phyloP scores from a whole-genome alignment of 805 yeast genomes.

The Debaryomyces hansenii region DNA sequence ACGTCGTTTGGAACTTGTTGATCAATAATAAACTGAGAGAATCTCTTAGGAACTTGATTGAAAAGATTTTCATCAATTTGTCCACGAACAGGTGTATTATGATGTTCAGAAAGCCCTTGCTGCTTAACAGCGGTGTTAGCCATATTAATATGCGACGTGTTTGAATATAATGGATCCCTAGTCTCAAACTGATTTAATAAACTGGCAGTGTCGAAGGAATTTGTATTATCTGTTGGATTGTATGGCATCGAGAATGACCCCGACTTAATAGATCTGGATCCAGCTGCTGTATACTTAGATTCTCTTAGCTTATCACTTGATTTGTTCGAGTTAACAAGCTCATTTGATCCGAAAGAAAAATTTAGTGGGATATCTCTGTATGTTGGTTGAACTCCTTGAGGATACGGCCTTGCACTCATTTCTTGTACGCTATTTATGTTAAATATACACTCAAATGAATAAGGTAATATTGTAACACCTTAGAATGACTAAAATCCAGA shows the following conservation, averaged over 20 bases:
- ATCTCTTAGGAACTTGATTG: constrained; percentile 41
- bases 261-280: constrained; percentile 25
- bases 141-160: constrained; percentile 22
- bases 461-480: too few relatives aligned
- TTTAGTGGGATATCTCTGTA: background rate
- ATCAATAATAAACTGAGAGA: constrained; percentile 40
- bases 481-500: too few relatives aligned
- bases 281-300: constrained; percentile 14
- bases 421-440: too few relatives aligned
- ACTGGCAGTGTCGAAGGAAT: constrained; percentile 27
- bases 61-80: constrained; percentile 7
- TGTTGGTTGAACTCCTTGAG: too few relatives aligned
- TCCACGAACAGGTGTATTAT: too few relatives aligned
- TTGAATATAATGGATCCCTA: constrained; percentile 21
- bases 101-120: background rate
- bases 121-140: background rate
- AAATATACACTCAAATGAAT: too few relatives aligned
- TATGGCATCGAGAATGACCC: constrained; percentile 27
- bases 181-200: constrained; percentile 12
- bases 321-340: background rate
- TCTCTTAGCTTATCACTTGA: background rate
- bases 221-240: constrained; percentile 7
- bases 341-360: background rate
- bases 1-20: constrained; percentile 26
- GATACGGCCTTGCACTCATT: too few relatives aligned